Percentiles rank a stretch among this genome's conserved stretches.
Evolutionary conservation across 352 stramenopile genomes (phyloP).

Genomic region (Globisporangium radiosum): DNA sequence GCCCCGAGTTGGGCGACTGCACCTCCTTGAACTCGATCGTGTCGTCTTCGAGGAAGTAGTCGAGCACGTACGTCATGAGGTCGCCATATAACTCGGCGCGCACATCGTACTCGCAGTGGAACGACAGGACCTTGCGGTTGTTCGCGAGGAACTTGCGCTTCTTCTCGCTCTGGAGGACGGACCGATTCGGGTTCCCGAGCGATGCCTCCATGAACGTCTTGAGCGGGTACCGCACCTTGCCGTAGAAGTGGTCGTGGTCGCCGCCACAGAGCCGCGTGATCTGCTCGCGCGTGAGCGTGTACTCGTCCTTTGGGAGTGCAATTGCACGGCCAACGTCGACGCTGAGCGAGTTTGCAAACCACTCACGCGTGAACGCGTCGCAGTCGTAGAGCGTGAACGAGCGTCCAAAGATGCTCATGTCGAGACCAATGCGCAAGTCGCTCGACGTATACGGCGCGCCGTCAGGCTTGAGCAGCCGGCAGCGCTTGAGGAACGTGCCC

Average conservation of each 20-base stretch:
- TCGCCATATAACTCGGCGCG: conserved; percentile 75
- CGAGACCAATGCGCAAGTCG: conserved; percentile 60
- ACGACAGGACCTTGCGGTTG: conserved; percentile 81
- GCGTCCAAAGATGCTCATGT: conserved; percentile 68
- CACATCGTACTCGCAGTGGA: conserved; percentile 84
- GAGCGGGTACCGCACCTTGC: conserved; percentile 67
- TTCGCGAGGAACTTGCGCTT: conserved; percentile 86
- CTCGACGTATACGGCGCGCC: conserved; percentile 38
- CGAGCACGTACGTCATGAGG: conserved; percentile 69
- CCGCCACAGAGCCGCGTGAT: conserved; percentile 69
- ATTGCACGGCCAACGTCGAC: conserved; percentile 42
- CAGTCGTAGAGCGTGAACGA: conserved; percentile 75
- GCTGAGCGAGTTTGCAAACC: conserved; percentile 34
- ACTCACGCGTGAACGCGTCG: conserved; percentile 66
- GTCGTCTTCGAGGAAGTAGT: conserved; percentile 87
- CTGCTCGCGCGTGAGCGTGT: conserved; percentile 70
- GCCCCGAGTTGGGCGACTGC: conserved; percentile 67
- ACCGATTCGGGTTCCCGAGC: conserved; percentile 64
- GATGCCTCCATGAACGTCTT: conserved; percentile 85
- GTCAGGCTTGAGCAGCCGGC: conserved; percentile 52
- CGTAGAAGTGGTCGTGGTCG: conserved; percentile 68
- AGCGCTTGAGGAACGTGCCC: conserved; percentile 81
- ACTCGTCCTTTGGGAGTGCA: conserved; percentile 73
- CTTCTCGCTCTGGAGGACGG: conserved; percentile 59
- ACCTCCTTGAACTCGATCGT: conserved; percentile 88